A percentile compares a stretch with the other conserved stretches of the same genome.
Evolutionary conservation across 2,329 filamentous ascomycete genomes (phyloP).

Genomic region (Aspergillus tamarii): DNA sequence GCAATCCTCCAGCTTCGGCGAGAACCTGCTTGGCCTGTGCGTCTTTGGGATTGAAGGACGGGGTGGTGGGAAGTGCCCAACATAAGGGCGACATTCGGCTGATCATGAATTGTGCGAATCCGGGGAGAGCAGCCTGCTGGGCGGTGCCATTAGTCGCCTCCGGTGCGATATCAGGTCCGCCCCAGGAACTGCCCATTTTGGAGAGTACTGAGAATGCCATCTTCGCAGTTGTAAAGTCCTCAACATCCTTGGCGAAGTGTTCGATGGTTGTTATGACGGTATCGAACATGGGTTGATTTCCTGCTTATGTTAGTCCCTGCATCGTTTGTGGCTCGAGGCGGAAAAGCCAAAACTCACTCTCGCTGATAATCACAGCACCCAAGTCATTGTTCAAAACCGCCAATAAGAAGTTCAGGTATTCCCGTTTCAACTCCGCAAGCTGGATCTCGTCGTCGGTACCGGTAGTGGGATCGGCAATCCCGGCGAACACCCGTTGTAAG

Average conservation of each 20-base stretch:
- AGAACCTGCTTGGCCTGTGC: constrained; percentile 88
- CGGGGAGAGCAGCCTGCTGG: constrained; percentile 64
- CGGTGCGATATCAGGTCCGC: constrained; percentile 73
- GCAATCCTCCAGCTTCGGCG: constrained; percentile 81
- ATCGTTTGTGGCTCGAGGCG: background rate
- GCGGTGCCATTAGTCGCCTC: constrained; percentile 33
- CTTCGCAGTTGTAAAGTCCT: constrained; percentile 66
- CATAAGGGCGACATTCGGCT: constrained; percentile 84
- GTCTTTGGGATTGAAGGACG: constrained; percentile 80
- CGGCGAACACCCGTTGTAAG: constrained; percentile 83
- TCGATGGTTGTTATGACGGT: constrained; percentile 83
- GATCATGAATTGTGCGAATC: constrained; percentile 91
- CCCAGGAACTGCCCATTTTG: constrained; percentile 86
- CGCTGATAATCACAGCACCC: constrained; percentile 83
- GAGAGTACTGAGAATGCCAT: constrained; percentile 82
- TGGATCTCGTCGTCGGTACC: constrained; percentile 98
- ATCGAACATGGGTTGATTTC: constrained; percentile 90
- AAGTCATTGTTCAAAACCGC: constrained; percentile 91
- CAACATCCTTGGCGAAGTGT: constrained; percentile 76
- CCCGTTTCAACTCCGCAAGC: constrained; percentile 82
- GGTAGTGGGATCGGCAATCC: constrained; percentile 78
- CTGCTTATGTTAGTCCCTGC: constrained; percentile 31
- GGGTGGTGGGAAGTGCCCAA: constrained; percentile 83
- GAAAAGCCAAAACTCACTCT: constrained; percentile 50
- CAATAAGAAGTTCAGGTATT: constrained; percentile 92